Conservation (phyloP, 768 basidiomycete genomes). For the Boletus rubroflammeus region DNA sequence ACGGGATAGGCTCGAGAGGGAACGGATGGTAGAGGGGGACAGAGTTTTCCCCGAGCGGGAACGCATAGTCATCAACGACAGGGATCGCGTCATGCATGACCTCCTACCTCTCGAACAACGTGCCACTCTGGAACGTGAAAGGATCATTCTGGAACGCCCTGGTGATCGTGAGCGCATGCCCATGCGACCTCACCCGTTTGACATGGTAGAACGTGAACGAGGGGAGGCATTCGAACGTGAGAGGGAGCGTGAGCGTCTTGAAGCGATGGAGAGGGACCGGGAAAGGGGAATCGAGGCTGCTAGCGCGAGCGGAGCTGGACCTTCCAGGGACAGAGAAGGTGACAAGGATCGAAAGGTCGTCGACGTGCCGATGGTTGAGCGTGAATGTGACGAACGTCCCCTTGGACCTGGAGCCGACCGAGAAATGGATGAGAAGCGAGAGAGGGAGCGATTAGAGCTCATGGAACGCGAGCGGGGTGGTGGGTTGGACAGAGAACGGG, state of each 20-base stretch:
- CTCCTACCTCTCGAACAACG: constrained; percentile 16
- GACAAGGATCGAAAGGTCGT: constrained; percentile 21
- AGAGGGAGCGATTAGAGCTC: constrained; percentile 28
- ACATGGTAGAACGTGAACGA: constrained; percentile 26
- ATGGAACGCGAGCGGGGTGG: constrained; percentile 20
- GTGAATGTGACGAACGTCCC: constrained; percentile 22
- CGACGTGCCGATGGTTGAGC: constrained; percentile 16
- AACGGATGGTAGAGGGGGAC: constrained; percentile 22
- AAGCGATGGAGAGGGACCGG: constrained; percentile 30
- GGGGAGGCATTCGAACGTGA: constrained; percentile 32
- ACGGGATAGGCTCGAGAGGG: constrained; percentile 23
- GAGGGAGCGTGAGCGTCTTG: constrained; percentile 30
- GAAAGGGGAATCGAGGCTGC: constrained; percentile 24
- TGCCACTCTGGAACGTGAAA: constrained; percentile 21
- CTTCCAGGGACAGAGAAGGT: constrained; percentile 22
- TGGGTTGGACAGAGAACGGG: constrained; percentile 16
- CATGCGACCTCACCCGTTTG: constrained; percentile 20
- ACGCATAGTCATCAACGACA: constrained; percentile 21
- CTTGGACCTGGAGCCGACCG: constrained; percentile 20
- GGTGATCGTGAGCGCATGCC: constrained; percentile 25
- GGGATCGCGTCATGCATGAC: constrained; percentile 24
- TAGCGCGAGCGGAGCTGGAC: background rate
- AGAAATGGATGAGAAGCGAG: constrained; percentile 22
- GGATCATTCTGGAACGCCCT: constrained; percentile 16
- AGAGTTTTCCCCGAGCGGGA: constrained; percentile 22